Conservation (phyloP, 768 basidiomycete genomes). For the Cyclocybe aegerita region DNA sequence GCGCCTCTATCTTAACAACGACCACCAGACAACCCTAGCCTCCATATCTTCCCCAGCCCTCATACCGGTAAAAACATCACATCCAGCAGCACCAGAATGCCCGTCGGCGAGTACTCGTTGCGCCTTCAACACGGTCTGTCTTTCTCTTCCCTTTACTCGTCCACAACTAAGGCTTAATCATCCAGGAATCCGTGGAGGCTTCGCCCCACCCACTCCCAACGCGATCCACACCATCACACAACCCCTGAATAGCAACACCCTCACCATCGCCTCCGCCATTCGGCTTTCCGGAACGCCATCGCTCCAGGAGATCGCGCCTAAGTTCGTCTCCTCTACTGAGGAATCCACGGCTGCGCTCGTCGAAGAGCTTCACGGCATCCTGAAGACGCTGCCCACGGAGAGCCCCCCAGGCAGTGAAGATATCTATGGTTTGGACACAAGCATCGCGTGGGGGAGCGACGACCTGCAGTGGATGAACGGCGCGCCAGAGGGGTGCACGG, state of each 20-base stretch:
- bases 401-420: conserved; percentile 61
- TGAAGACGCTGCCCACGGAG: conserved; percentile 59
- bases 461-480: conserved; percentile 64
- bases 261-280: conserved; percentile 45
- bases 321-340: conserved; percentile 33
- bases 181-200: conserved; percentile 74
- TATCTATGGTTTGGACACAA: conserved; percentile 69
- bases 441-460: conserved; percentile 59
- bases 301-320: conserved; percentile 41
- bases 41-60: no score
- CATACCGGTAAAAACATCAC: no score
- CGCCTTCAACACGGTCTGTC: conserved; percentile 60
- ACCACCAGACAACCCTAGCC: not conserved
- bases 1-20: not conserved
- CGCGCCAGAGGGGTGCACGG: conserved; percentile 59
- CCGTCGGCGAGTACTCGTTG: conserved; percentile 52
- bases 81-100: conserved; percentile 29
- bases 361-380: conserved; percentile 57
- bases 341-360: conserved; percentile 40
- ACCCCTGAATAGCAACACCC: conserved; percentile 26
- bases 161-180: not conserved
- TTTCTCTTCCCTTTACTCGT: not conserved
- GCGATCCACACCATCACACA: conserved; percentile 55
- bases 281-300: conserved; percentile 48
- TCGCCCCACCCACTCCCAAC: conserved; percentile 64